Evolutionary conservation across 2,329 filamentous ascomycete species (phyloP).

Genomic region (Colletotrichum phormii): DNA sequence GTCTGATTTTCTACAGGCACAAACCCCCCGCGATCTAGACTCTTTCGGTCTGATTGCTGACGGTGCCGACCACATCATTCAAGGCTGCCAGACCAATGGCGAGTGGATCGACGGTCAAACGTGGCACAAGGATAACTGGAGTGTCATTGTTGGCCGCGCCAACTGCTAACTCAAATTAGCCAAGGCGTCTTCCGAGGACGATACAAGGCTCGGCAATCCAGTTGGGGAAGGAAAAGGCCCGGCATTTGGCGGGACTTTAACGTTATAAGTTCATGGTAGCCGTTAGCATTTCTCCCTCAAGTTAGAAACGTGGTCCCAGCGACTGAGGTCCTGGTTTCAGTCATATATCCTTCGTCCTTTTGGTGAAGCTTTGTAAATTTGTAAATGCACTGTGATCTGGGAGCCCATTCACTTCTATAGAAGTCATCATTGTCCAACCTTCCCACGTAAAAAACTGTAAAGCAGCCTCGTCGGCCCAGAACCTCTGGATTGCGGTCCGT

Average conservation of each 20-base stretch:
- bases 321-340: background rate
- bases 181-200: background rate
- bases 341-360: too few species aligned
- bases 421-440: too few species aligned
- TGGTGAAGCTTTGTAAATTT: too few species aligned
- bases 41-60: conserved; percentile 15
- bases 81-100: background rate
- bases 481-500: too few species aligned
- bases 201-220: background rate
- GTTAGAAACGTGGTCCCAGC: background rate
- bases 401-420: too few species aligned
- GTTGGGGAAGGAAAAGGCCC: background rate
- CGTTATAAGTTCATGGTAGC: background rate
- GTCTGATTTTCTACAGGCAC: background rate
- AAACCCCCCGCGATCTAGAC: background rate
- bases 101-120: background rate
- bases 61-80: conserved; percentile 11
- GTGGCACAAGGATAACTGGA: conserved; percentile 10
- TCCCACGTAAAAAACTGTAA: too few species aligned
- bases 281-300: background rate
- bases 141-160: background rate
- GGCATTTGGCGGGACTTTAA: background rate
- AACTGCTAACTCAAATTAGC: background rate
- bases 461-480: too few species aligned
- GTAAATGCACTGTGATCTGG: too few species aligned